Evolutionary conservation across 2,329 filamentous ascomycete genomes (phyloP).

Genomic region (Diaporthe sp.): DNA sequence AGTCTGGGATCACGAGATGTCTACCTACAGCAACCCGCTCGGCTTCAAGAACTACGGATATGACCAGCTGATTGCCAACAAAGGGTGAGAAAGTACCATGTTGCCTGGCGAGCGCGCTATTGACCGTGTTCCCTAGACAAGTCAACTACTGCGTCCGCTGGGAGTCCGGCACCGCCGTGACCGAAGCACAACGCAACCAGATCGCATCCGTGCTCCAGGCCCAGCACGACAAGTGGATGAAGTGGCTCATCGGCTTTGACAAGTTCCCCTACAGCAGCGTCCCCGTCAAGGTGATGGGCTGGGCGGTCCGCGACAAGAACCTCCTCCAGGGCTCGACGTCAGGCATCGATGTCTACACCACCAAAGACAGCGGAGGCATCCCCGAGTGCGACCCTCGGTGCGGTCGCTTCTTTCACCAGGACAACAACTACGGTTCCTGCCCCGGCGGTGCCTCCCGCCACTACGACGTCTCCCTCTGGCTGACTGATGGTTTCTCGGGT

Average conservation of each 20-base stretch:
- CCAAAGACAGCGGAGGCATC: slow-evolving; percentile 50
- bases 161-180: slow-evolving; percentile 51
- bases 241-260: slow-evolving; percentile 15
- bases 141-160: slow-evolving; percentile 56
- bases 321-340: slow-evolving; percentile 18
- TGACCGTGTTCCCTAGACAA: neutral
- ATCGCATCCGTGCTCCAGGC: slow-evolving; percentile 43
- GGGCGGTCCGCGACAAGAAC: slow-evolving; percentile 5
- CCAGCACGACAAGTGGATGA: slow-evolving; percentile 16
- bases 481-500: slow-evolving; percentile 56
- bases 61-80: slow-evolving; percentile 1
- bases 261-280: slow-evolving; percentile 13
- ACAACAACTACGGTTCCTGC: slow-evolving; percentile 53
- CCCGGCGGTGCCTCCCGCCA: slow-evolving; percentile 50
- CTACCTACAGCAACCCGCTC: slow-evolving; percentile 5
- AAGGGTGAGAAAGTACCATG: neutral
- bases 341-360: slow-evolving; percentile 54
- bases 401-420: slow-evolving; percentile 56
- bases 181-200: slow-evolving; percentile 50
- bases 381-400: slow-evolving; percentile 54
- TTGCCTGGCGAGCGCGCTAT: neutral
- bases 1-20: slow-evolving; percentile 6
- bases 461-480: slow-evolving; percentile 59
- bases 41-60: slow-evolving; percentile 14
- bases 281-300: slow-evolving; percentile 3